These are phyloP conservation scores for Xylaria sp. DNA, from an alignment of 2,329 filamentous ascomycete genomes.

Conservation along the genomic window DNA sequence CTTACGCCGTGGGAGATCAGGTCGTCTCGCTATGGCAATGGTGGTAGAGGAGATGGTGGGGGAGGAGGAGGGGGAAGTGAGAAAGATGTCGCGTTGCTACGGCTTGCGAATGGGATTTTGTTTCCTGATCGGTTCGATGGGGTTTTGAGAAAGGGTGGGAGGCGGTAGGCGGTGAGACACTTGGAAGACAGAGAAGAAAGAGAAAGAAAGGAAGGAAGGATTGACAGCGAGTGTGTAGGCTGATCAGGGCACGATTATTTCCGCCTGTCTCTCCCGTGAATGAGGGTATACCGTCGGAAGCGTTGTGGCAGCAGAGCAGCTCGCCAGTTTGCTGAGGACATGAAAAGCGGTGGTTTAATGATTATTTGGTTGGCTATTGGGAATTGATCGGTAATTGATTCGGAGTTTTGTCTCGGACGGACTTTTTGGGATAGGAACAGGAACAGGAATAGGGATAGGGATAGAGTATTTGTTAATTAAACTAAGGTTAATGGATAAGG, in stretches of 20 bases:
- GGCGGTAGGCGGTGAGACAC: neutral
- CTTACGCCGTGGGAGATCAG: conserved; percentile 52
- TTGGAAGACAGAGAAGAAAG: neutral
- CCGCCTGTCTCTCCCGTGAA: neutral
- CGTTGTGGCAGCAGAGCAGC: neutral
- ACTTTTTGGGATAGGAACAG: conserved; percentile 1
- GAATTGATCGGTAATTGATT: neutral
- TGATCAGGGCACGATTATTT: neutral
- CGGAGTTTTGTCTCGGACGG: neutral
- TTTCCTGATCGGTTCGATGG: conserved; percentile 45
- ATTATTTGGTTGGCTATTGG: too few relatives aligned
- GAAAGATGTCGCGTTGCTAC: conserved; percentile 40
- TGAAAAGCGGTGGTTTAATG: neutral
- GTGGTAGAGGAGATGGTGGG: neutral
- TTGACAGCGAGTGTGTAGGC: too few relatives aligned
- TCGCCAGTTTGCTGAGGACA: neutral
- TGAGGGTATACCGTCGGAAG: neutral
- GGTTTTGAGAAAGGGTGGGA: conserved; percentile 23
- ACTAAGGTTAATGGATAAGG: neutral
- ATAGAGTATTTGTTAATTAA: neutral
- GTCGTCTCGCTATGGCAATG: neutral
- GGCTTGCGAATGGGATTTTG: conserved; percentile 46
- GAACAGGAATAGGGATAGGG: too few relatives aligned
- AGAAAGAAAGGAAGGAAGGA: neutral
- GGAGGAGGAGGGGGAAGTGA: neutral